Base-by-base conservation (phyloP, 2,329 filamentous ascomycete species). In the Ceratocystis alfenasii region DNA sequence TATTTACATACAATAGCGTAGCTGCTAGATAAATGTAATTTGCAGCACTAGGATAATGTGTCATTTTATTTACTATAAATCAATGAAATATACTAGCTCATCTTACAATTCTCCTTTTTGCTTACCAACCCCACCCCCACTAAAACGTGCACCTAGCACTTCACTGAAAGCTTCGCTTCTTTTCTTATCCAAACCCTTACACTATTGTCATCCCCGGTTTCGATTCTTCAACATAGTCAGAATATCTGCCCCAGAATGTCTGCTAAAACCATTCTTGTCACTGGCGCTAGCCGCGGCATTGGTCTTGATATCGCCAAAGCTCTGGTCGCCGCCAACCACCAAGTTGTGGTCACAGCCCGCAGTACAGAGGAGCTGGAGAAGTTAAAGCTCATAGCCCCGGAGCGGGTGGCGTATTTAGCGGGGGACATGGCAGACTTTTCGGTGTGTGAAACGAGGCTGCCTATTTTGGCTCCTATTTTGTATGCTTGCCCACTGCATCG, bases 251-350 rank as follows among this genome's bases (percentile, higher is more conserved):
- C 5, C 28, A 83, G 90, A 71, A 84, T 91, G 30, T 55, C 63
- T 74, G 74, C 81, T 6, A 88, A 89, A 73, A 85, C 83, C 25
- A 83, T 91, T 72, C 85, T 91, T 68, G 78, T 92, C 44, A 87
- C 84, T 2, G 84, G 84, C 36, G 83, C 83, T 20, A 86, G 83
- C 74, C 82, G 83, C 66, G 84, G 84, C 30, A 81, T 87, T 64
- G 84, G 84, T 61, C 77, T 84, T 10, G 81, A 82, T 67, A 75
- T 85, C 6, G 76, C 82, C 2, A 74, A 79, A 50, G 74, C 78
- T 59, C 76, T 87, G 36, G 74, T 87, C 6, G 72, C 74, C 22
- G 76, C 78, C 53, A 78, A 76, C 0, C 83, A 87, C 75, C 83
- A 81, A 66, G 78, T 87, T 17, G 80, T 87, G 46, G 72, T 85